Base-by-base conservation (phyloP, 1,284 basidiomycete genomes). In the Cutaneotrichosporon cavernicola region DNA sequence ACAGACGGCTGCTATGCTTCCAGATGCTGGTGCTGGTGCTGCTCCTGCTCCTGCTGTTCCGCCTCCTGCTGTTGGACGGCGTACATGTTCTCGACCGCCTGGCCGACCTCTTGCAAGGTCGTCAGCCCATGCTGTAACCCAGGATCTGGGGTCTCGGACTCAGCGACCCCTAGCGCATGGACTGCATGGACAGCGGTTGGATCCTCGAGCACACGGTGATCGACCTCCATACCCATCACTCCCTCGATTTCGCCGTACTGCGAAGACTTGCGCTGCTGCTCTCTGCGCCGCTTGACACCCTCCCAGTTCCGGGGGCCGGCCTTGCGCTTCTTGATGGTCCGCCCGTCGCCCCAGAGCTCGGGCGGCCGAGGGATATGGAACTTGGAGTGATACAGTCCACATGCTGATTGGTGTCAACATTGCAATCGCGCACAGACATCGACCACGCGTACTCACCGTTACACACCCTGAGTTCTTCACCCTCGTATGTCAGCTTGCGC, bases 271-370 rank as follows among this genome's bases (percentile, higher is more conserved):
- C 36, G 55, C 36, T 56, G 56, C 40, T 57, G 56, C 52, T 53
- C 56, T 16, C 30, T 22, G n/a, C 30, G 47, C 18, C 21, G 38
- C 60, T 47, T 61, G 50, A 47, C 34, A 30, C 43, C 43, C 65
- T 69, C 66, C 56, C 68, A 61, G 49, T 66, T 66, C 18, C 63
- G 64, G n/a, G 64, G 32, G 2, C 59, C 46, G 13, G 65, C 63
- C 31, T 64, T 62, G 56, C 78, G 70, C 64, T 78, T 76, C 65
- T 76, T 76, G 53, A 79, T 65, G 6, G 68, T 69, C 63, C 70
- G 72, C 18, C 76, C 76, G 61, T 79, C 78, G 21, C 76, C 76
- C 78, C 78, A 79, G 13, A 79, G 67, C 64, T 76, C 75, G 18
- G 75, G 71, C 1, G 78, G 78, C 8, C 78, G 71, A 36, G 77